Percentiles rank a stretch among this genome's conserved stretches.
phyloP scores from a whole-genome alignment of 148 eudicot species.

The Tetragonia tetragonoides region DNA sequence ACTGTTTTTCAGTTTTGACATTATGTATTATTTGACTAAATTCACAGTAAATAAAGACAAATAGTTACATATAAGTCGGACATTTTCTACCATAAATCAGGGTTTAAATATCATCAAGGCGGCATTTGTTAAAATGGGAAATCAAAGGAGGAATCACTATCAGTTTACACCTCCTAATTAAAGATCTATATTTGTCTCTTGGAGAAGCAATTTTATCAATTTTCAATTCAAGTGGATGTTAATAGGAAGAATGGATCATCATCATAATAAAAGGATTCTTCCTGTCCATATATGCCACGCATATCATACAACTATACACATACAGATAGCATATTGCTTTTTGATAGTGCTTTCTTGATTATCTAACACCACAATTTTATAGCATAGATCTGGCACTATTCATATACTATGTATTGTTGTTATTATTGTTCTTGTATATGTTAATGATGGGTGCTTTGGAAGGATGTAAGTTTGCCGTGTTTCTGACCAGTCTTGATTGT shows the following conservation, averaged over 20 bases:
- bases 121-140: constrained; percentile 1
- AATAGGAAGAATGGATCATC: constrained; percentile 12
- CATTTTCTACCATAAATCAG: too few species aligned
- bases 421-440: too few species aligned
- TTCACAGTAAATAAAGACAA: too few species aligned
- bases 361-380: constrained; percentile 19
- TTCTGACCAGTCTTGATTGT: too few species aligned
- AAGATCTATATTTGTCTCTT: background rate
- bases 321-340: constrained; percentile 21
- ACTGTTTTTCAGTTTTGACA: too few species aligned
- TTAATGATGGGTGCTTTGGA: too few species aligned
- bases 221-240: constrained; percentile 1
- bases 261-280: background rate
- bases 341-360: constrained; percentile 20
- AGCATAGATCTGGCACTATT: constrained; percentile 2
- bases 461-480: too few species aligned
- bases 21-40: too few species aligned
- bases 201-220: constrained; percentile 4
- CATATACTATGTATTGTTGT: background rate
- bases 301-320: constrained; percentile 3
- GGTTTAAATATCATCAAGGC: background rate
- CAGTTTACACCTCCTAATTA: background rate
- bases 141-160: constrained; percentile 1
- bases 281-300: constrained; percentile 26
- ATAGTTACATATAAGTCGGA: too few species aligned